Evolutionary conservation across 768 basidiomycete species (phyloP).

Genomic region (Tulasnella sp.): DNA sequence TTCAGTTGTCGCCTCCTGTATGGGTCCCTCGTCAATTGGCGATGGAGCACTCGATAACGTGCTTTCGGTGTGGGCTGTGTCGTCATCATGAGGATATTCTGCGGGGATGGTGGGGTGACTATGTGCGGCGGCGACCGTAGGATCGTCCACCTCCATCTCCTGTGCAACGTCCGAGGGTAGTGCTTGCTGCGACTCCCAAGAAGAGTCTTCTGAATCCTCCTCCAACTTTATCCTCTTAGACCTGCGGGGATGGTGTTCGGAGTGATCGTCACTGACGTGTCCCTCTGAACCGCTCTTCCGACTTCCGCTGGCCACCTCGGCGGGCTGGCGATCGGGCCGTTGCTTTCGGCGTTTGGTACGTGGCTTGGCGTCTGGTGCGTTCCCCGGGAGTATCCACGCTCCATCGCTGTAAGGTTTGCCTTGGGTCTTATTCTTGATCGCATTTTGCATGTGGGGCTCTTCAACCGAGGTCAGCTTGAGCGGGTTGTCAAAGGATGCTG

Average conservation of each 20-base stretch:
- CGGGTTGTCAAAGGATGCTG: neutral
- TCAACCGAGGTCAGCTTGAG: neutral
- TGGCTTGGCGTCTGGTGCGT: too few species aligned
- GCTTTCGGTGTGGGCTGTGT: neutral
- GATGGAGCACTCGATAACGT: neutral
- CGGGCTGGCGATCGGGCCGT: too few species aligned
- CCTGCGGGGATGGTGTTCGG: neutral
- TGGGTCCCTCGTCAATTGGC: neutral
- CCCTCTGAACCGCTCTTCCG: neutral
- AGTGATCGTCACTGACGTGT: neutral
- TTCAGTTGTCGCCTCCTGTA: neutral
- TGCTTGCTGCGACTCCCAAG: too few species aligned
- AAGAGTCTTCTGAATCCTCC: neutral
- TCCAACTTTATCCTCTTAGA: neutral
- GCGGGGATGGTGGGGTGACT: neutral
- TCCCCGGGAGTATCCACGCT: neutral
- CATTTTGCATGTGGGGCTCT: neutral
- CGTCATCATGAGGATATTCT: neutral
- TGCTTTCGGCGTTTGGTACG: too few species aligned
- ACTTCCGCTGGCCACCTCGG: neutral
- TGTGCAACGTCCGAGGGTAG: too few species aligned
- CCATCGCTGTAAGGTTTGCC: neutral
- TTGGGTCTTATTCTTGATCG: neutral
- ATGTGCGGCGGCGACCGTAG: neutral
- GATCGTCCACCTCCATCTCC: neutral